Evolutionary conservation across 140 eudicot genomes (phyloP), one percentile per base, ranked within the genome.

Genomic region (Ambrosia hybrid): DNA sequence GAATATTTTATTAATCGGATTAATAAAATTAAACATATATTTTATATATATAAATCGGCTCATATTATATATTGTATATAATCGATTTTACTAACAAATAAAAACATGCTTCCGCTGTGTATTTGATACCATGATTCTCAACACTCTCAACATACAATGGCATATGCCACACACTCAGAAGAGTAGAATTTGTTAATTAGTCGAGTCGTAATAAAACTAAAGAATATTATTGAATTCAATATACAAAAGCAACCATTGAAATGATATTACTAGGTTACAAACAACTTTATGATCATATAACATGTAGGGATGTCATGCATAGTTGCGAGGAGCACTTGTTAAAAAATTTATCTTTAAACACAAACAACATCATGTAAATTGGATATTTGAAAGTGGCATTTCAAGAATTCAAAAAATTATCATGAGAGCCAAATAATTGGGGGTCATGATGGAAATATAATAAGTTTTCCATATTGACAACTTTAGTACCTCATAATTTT

Each of bases 351-450:
- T 1, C 14, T 78, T 38, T 72, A 2, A 58, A 48, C 63, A n/a
- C 51, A 78, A 78, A 78, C 78, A 78, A 79, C 48, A 79, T 79
- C 57, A 72, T 79, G 71, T 57, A 55, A 65, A 55, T 41, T 73
- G 16, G 78, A 65, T 57, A n/a, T 38, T 57, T 73, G 83, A 36
- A 72, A 57, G 83, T 79, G 83, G 83, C 60, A 67, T 57, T 33
- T 79, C 16, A 66, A 79, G 75, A 73, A 73, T 73, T 79, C 83
- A 79, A 79, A 73, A 73, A 13, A 7, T 1, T 79, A 79, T 79
- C 75, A 73, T 79, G 83, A 79, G 75, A 57, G 67, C 64, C 71
- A 73, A 79, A 79, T 79, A 72, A 79, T 79, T 78, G 79, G 78
- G 57, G 57, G 67, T 79, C 79, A 79, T 79, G 79, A 79, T 79